Percentiles rank a stretch among this genome's conserved stretches.
These are phyloP conservation scores for Metschnikowia proteae DNA, from an alignment of 805 yeast genomes.

Conservation along the genomic window DNA sequence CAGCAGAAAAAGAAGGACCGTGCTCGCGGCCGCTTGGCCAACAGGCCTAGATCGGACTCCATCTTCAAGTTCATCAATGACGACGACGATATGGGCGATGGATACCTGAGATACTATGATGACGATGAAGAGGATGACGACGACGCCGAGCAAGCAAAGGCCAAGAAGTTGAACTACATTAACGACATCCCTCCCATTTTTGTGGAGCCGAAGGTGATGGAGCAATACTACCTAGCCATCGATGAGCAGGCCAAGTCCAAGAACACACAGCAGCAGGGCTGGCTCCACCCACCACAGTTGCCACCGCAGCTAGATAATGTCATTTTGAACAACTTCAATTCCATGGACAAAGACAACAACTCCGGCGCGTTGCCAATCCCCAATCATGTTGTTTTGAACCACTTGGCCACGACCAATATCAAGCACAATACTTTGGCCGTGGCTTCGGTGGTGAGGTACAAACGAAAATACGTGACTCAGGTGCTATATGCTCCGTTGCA, in stretches of 20 bases:
- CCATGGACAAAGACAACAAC: constrained; percentile 66
- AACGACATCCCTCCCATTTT: constrained; percentile 78
- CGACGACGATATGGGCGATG: constrained; percentile 80
- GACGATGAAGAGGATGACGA: constrained; percentile 34
- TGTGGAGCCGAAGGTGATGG: constrained; percentile 84
- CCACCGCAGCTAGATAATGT: constrained; percentile 97
- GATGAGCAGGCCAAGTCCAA: constrained; percentile 63
- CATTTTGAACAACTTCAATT: constrained; percentile 69
- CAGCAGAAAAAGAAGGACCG: constrained; percentile 14
- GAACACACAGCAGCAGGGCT: constrained; percentile 53
- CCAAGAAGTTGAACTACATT: constrained; percentile 42
- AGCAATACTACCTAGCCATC: constrained; percentile 72
- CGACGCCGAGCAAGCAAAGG: constrained; percentile 4
- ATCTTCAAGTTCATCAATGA: constrained; percentile 61
- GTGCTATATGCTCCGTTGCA: constrained; percentile 76
- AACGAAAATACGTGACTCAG: constrained; percentile 86
- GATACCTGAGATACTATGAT: constrained; percentile 72
- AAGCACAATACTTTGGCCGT: constrained; percentile 93
- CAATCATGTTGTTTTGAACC: constrained; percentile 90
- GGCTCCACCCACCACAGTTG: constrained; percentile 88
- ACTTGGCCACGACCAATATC: constrained; percentile 91
- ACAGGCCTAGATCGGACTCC: constrained; percentile 48
- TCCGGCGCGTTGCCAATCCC: constrained; percentile 91
- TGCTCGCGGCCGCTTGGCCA: constrained; percentile 27
- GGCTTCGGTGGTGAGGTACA: constrained; percentile 85